Conservation (phyloP, 352 stramenopile species). For the Phytophthora ohioensis region DNA sequence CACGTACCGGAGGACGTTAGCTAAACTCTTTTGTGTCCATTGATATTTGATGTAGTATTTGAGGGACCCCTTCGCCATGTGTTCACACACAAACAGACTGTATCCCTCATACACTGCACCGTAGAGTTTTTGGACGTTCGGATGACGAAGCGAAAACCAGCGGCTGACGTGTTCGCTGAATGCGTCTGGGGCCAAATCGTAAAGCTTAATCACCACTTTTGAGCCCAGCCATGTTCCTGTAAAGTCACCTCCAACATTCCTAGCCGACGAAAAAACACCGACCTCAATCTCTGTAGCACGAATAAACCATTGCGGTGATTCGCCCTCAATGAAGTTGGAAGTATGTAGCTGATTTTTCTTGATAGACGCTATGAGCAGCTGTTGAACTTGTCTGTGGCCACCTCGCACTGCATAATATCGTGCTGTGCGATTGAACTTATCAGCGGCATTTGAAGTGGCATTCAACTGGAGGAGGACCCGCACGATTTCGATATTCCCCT, state of each 20-base stretch:
- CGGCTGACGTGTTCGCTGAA: constrained; percentile 8
- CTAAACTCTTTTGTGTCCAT: neutral
- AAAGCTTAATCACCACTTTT: constrained; percentile 17
- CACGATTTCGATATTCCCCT: neutral
- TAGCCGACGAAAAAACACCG: constrained; percentile 2
- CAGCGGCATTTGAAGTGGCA: neutral
- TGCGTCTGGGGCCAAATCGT: neutral
- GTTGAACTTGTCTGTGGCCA: constrained; percentile 11
- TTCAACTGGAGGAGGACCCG: neutral
- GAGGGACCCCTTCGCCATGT: constrained; percentile 9
- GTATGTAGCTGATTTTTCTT: neutral
- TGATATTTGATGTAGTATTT: constrained; percentile 2
- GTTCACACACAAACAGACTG: constrained; percentile 18
- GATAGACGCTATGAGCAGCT: neutral
- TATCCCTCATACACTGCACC: constrained; percentile 12
- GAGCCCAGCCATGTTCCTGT: constrained; percentile 16
- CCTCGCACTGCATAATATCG: neutral
- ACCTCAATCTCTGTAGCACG: constrained; percentile 23
- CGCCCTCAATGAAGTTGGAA: neutral
- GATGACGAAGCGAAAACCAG: constrained; percentile 18
- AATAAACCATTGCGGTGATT: constrained; percentile 3
- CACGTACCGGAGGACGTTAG: neutral
- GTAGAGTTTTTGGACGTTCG: constrained; percentile 21
- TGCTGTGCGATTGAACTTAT: constrained; percentile 7
- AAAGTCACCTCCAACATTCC: constrained; percentile 11